Evolutionary conservation across 305 asterid species (phyloP).

Genomic region (Rubia balearica): DNA sequence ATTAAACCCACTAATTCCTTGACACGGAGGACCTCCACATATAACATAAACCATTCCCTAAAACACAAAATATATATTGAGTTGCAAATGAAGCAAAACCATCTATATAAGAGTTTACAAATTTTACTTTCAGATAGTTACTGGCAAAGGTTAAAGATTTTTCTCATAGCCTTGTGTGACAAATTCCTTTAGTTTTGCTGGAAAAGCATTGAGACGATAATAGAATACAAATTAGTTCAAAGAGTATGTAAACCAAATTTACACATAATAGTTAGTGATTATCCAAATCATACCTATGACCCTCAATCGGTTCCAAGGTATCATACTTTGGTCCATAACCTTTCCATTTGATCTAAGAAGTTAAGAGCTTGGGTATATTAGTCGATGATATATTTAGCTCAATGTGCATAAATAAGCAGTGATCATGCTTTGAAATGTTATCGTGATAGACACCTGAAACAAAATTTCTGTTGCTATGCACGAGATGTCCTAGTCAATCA

Average conservation of each 20-base stretch:
- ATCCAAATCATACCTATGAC: slow-evolving; percentile 44
- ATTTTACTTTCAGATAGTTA: slow-evolving; percentile 15
- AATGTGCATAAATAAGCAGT: neutral
- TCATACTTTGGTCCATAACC: slow-evolving; percentile 66
- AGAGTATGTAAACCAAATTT: neutral
- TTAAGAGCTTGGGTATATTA: neutral
- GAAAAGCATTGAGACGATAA: slow-evolving; percentile 39
- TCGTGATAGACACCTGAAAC: too few species aligned
- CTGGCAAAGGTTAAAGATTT: slow-evolving; percentile 66
- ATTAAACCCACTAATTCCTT: slow-evolving; percentile 89
- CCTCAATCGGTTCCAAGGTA: slow-evolving; percentile 80
- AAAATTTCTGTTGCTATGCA: too few species aligned
- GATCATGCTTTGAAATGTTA: too few species aligned
- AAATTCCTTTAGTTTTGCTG: slow-evolving; percentile 51
- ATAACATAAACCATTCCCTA: slow-evolving; percentile 77
- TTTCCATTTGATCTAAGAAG: slow-evolving; percentile 58
- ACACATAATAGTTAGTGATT: neutral
- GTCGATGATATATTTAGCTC: neutral
- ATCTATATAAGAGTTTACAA: too few species aligned
- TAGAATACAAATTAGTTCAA: neutral
- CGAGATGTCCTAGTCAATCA: too few species aligned
- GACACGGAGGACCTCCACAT: slow-evolving; percentile 96
- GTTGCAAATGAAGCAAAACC: neutral
- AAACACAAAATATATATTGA: neutral
- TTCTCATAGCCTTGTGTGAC: slow-evolving; percentile 42